Base-by-base conservation (phyloP, 2,329 filamentous ascomycete species). In the Ophiostoma tasmaniense region DNA sequence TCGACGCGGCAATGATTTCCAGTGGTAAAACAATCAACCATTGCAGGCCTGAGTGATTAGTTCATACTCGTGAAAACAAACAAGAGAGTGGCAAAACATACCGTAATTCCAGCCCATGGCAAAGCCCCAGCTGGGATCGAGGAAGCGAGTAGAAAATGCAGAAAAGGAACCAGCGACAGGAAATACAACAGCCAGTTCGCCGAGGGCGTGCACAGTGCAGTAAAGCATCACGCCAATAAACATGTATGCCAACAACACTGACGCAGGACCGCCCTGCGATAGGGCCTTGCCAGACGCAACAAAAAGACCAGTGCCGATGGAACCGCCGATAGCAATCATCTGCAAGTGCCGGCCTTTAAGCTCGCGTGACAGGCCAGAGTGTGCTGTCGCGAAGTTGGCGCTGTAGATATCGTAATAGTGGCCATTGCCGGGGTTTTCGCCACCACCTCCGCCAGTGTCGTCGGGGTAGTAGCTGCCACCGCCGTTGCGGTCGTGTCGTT, bases 31-130 rank as follows among this genome's bases (percentile, higher is more conserved):
- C 87, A 45, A 92, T 85, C 1, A 96, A 84, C 93, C 93, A 97
- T 79, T 96, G 91, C 73, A 97, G 78, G 4, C n/a, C 50, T 55
- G 22, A 2, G 3, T 10, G 6, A 22, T 55, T 55, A 55, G 50
- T 25, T 33, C 33, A 33, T 8, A 33, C 33, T 1, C 8, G n/a
- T n/a, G 1, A 13, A 22, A 11, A 55, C 1, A 28, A 8, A 14
- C 10, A 14, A 55, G 2, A 52, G 13, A 52, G 20, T n/a, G 4
- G 39, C 13, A 14, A 55, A 55, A 25, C n/a, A 13, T 55, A 28
- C 91, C 91, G 77, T 97, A 96, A 75, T 96, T 96, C 92, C 92
- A 96, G 20, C 92, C 93, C 91, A 97, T 96, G 64, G 92, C 91
- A 76, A 96, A 96, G 0, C 93, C 93, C 92, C 92, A 97, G 0